Evolutionary conservation across 768 basidiomycete species (phyloP).

Genomic region (Rubroboletus pulcherrimus): DNA sequence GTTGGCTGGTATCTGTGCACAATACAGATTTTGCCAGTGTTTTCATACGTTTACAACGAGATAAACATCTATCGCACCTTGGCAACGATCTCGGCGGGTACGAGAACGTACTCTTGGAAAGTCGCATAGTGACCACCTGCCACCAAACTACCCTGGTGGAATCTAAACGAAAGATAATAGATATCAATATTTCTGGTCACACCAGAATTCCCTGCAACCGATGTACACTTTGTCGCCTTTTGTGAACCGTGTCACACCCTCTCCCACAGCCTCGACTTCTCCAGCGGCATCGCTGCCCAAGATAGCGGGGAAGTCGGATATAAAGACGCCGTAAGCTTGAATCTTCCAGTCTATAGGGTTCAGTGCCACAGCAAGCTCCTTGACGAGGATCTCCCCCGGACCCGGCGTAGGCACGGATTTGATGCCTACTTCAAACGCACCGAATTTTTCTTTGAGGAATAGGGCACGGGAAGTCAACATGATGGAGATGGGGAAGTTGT

Average conservation of each 20-base stretch:
- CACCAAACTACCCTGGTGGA: conserved; percentile 9
- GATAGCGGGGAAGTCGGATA: conserved; percentile 32
- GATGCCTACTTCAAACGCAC: conserved; percentile 11
- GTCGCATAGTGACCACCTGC: conserved; percentile 1
- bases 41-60: background rate
- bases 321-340: background rate
- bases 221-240: conserved; percentile 31
- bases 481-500: background rate
- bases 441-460: conserved; percentile 18
- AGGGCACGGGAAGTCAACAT: conserved; percentile 18
- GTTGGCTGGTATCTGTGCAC: conserved; percentile 33
- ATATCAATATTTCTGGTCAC: background rate
- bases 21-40: conserved; percentile 13
- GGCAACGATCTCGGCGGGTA: conserved; percentile 19
- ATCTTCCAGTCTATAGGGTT: conserved; percentile 44
- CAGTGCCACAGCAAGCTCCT: conserved; percentile 37
- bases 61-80: conserved; percentile 6
- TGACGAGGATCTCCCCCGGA: conserved; percentile 42
- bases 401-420: conserved; percentile 30
- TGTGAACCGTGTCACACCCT: conserved; percentile 35
- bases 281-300: conserved; percentile 40
- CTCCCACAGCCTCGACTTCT: conserved; percentile 35
- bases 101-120: conserved; percentile 29
- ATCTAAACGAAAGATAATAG: conserved; percentile 10
- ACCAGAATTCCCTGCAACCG: background rate